phyloP scores from a whole-genome alignment of 148 eudicot species.

The Fallopia convolvulus region DNA sequence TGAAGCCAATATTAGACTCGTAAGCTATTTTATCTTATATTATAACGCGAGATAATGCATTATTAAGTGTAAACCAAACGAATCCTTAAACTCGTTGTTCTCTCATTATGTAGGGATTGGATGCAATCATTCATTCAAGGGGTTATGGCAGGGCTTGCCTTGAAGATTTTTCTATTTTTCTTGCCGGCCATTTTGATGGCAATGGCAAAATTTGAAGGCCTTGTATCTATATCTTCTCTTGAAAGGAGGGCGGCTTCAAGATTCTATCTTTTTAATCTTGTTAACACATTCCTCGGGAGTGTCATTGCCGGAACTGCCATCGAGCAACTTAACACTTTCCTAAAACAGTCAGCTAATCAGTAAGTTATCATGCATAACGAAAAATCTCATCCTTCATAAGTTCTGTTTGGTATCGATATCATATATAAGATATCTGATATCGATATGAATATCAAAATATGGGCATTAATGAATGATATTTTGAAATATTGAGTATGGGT shows the following conservation, averaged over 20 bases:
- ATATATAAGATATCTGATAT: not conserved
- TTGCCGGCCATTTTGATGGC: slow-evolving; percentile 82
- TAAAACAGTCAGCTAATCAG: slow-evolving; percentile 49
- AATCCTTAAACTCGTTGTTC: not conserved
- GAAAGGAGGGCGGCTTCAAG: slow-evolving; percentile 88
- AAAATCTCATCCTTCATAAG: not conserved
- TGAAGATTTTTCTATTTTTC: slow-evolving; percentile 86
- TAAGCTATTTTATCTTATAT: slow-evolving; percentile 21
- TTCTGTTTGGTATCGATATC: not conserved
- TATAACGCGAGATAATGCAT: not conserved
- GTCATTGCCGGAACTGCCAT: slow-evolving; percentile 73
- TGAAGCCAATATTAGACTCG: slow-evolving; percentile 54
- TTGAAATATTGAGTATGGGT: too few species aligned
- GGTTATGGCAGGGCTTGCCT: slow-evolving; percentile 75
- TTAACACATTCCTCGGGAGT: slow-evolving; percentile 87
- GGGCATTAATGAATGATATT: too few species aligned
- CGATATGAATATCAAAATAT: too few species aligned
- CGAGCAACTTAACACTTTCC: slow-evolving; percentile 58
- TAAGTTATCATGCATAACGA: slow-evolving; percentile 28
- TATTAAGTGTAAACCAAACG: not conserved
- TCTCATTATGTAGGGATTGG: slow-evolving; percentile 40
- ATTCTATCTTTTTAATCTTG: slow-evolving; percentile 79
- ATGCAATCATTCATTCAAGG: slow-evolving; percentile 75
- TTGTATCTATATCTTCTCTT: slow-evolving; percentile 49
- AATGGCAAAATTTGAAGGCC: slow-evolving; percentile 92